Evolutionary conservation across 2,329 filamentous ascomycete species (phyloP), one percentile per base, ranked within the genome.

Genomic region (Epichloe coenophiala): DNA sequence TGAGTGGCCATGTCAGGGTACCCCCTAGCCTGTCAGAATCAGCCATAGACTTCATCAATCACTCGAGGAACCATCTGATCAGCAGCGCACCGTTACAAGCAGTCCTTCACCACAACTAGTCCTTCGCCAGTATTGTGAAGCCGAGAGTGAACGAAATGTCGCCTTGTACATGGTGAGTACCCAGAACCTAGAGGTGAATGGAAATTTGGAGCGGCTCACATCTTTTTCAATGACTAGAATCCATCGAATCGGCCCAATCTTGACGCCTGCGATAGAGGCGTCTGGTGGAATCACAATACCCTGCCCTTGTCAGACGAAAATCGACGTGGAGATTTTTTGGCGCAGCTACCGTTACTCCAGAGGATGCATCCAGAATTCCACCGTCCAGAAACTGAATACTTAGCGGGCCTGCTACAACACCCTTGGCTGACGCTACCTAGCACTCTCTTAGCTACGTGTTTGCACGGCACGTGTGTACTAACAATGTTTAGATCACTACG

Each of bases 181-280:
- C 21, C 3, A 11, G 8, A 3, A 27, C 3, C 27, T 3, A 31
- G 9, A 39, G 7, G 15, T n/a, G 21, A 15, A 39, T 11, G 2
- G 27, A 17, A 31, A 39, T 45, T 36, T 2, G 11, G 19, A 6
- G 9, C 3, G 12, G 51, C 63, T 51, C 56, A 80, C 84, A 71
- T 93, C 87, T 66, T 93, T 91, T 61, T 93, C 87, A 48, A 91
- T 75, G 0, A 91, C 76, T 0, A 91, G 67, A 42, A 90, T 68
- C 84, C 83, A 89, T 49, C 69, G 68, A 2, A 76, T 65, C 1
- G 59, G 53, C 0, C 63, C 61, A n/a, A 83, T 63, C 39, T 79
- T 64, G 1, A 86, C 57, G 2, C 60, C 61, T 0, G 71, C 65
- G 12, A 83, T 69, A 0, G 74, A 71, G 47, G 67, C 68, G 2